Conservation (phyloP, 495 filamentous ascomycete genomes). For the Penicillium waksmanii region DNA sequence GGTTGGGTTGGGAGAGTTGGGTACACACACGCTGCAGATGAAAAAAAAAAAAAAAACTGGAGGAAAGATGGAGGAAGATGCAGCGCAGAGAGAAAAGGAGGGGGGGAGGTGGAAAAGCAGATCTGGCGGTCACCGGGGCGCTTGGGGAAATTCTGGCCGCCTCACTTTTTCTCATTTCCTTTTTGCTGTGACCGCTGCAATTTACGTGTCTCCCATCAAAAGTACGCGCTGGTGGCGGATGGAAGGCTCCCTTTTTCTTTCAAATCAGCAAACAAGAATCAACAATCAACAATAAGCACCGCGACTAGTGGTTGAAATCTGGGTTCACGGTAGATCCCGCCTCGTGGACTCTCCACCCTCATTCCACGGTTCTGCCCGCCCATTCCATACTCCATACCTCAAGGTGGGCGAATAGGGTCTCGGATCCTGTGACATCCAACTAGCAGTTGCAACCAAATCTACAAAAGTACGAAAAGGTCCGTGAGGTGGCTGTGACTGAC, state of each 20-base stretch:
- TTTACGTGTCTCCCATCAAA: slow-evolving; percentile 46
- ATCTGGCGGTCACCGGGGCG: slow-evolving; percentile 32
- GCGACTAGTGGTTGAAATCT: not conserved
- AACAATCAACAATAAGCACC: too few relatives aligned
- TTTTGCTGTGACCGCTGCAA: slow-evolving; percentile 32
- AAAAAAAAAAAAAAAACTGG: slow-evolving; percentile 10
- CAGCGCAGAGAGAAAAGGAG: slow-evolving; percentile 37
- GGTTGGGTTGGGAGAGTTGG: slow-evolving; percentile 2
- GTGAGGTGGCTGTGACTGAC: not conserved
- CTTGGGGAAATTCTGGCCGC: slow-evolving; percentile 26
- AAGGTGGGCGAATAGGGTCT: too few relatives aligned
- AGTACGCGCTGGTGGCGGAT: not conserved
- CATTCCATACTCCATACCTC: not conserved
- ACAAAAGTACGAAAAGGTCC: slow-evolving; percentile 3
- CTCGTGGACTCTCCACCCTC: slow-evolving; percentile 34
- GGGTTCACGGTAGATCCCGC: slow-evolving; percentile 17
- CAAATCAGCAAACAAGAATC: too few relatives aligned
- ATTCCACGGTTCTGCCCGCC: slow-evolving; percentile 40
- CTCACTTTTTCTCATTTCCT: slow-evolving; percentile 43
- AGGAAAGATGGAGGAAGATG: slow-evolving; percentile 31
- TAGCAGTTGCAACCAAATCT: not conserved
- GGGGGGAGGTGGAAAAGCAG: slow-evolving; percentile 19
- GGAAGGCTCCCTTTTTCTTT: not conserved
- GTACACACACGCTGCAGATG: slow-evolving; percentile 9
- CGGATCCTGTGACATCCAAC: not conserved